Percentiles rank a stretch among this genome's conserved stretches.
Evolutionary conservation across 768 basidiomycete species (phyloP).

Genomic region (Paxillus ammoniavirescens): DNA sequence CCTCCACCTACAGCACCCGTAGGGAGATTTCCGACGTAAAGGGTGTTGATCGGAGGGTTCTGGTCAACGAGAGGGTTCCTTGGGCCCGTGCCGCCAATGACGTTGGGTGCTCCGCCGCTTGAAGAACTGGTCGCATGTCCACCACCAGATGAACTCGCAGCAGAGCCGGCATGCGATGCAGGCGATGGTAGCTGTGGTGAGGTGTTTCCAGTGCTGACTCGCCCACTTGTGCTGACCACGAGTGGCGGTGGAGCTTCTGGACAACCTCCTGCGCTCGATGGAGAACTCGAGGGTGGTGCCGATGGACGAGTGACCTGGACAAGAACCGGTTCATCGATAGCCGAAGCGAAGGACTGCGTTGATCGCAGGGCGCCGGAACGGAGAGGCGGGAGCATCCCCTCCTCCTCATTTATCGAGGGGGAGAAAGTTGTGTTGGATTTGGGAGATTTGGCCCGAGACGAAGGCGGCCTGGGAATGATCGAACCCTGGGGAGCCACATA

Average conservation of each 20-base stretch:
- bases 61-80: constrained; percentile 64
- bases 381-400: constrained; percentile 33
- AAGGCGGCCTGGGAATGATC: constrained; percentile 22
- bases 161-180: constrained; percentile 59
- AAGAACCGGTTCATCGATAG: constrained; percentile 24
- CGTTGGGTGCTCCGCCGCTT: constrained; percentile 24
- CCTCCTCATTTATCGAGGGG: constrained; percentile 25
- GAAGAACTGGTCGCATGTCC: constrained; percentile 31
- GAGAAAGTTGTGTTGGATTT: constrained; percentile 22
- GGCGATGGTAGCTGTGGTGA: constrained; percentile 81
- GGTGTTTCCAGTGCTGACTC: constrained; percentile 31
- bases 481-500: constrained; percentile 28
- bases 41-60: constrained; percentile 97
- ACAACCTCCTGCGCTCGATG: constrained; percentile 45
- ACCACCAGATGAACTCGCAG: constrained; percentile 35
- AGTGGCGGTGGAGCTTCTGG: constrained; percentile 34
- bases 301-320: constrained; percentile 26
- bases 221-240: constrained; percentile 49
- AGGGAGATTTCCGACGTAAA: constrained; percentile 99
- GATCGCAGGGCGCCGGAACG: constrained; percentile 29
- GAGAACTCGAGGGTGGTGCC: constrained; percentile 35
- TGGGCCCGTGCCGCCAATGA: constrained; percentile 23
- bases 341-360: constrained; percentile 21
- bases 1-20: constrained; percentile 70
- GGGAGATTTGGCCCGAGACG: constrained; percentile 26